Evolutionary conservation across 2,329 filamentous ascomycete species (phyloP), one percentile per base, ranked within the genome.

Genomic region (Colletotrichum lentis): DNA sequence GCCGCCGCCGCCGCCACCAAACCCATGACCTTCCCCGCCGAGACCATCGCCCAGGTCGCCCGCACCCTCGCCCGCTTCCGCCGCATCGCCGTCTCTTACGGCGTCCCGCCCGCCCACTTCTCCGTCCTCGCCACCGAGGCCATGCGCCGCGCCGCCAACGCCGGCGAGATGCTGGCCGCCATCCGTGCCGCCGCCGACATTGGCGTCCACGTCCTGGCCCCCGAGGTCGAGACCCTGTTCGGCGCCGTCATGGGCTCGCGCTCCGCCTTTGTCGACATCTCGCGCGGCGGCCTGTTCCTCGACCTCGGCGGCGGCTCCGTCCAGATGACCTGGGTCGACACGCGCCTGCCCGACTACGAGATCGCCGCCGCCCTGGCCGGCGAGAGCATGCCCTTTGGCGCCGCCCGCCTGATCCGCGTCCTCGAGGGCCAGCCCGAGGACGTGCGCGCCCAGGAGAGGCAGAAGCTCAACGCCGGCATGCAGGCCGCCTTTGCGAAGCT

Each of bases 51-150:
- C 1, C 79, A 84, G n/a, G 92, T 97, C 12, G 80, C 92, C 5
- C 79, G 84, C 39, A 87, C 88, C 2, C 80, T 97, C 12, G 80
- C 86, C 24, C 88, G 88, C 35, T 97, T 97, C 81, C 88, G 88
- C 69, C 82, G 81, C 31, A 90, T 91, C 59, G 95, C 93, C 67
- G 76, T 83, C 62, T 86, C 90, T 66, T 93, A 92, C 74, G 83
- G 84, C 20, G 92, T 97, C 0, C 87, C 87, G 0, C 76, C 82
- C 0, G 72, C 78, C 41, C 89, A 94, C 71, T 86, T 95, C 68
- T 86, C 87, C 22, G 86, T 97, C 11, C 87, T 97, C 49, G 94
- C 94, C 22, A 97, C 94, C 0, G 94, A 97, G 78, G 94, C 94
- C 4, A 96, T 94, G 76, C 88, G 94, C 52, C 92, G 89, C 27